phyloP scores from a whole-genome alignment of 495 filamentous ascomycete genomes.

The Halenospora varia region DNA sequence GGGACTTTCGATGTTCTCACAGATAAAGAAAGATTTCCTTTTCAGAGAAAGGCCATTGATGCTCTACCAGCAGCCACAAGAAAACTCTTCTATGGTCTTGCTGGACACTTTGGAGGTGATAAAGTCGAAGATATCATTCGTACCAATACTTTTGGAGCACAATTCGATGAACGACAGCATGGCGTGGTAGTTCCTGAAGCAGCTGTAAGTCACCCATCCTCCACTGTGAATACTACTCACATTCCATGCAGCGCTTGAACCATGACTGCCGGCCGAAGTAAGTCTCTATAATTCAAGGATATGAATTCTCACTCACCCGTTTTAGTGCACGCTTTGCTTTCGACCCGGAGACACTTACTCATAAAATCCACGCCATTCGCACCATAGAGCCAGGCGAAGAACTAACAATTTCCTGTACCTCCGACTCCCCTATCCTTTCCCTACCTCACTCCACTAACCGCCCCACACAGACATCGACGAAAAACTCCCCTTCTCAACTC shows the following conservation, averaged over 20 bases:
- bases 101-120: background rate
- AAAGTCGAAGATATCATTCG: background rate
- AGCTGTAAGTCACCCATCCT: background rate
- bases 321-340: background rate
- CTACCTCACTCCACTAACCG: background rate
- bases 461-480: background rate
- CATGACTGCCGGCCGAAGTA: background rate
- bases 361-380: background rate
- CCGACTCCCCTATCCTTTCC: background rate
- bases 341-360: background rate
- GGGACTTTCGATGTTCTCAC: background rate
- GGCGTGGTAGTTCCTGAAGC: background rate
- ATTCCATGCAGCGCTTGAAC: background rate
- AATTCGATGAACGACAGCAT: background rate
- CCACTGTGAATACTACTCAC: background rate
- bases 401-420: background rate
- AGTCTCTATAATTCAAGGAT: background rate
- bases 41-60: background rate
- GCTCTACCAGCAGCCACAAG: background rate
- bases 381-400: background rate
- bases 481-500: background rate
- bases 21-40: background rate
- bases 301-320: background rate
- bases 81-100: background rate
- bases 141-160: background rate